phyloP scores from a whole-genome alignment of 768 basidiomycete species.

The Russula earlei region DNA sequence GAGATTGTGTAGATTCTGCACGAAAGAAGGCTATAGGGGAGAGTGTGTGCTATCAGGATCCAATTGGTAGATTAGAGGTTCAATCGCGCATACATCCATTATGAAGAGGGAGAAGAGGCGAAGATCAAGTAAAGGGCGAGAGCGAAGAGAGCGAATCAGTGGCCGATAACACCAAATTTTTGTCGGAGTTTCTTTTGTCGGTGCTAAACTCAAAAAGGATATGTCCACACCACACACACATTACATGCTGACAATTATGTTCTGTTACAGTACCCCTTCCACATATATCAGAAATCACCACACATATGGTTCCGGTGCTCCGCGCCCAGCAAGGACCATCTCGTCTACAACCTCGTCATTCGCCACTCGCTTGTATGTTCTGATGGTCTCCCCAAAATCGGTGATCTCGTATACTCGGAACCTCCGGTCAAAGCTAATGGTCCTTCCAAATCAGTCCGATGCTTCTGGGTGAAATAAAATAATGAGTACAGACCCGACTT shows the following conservation, averaged over 20 bases:
- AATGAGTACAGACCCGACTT: slow-evolving; percentile 47
- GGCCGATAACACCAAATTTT: slow-evolving; percentile 37
- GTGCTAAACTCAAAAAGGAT: background rate
- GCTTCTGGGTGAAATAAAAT: background rate
- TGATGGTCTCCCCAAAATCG: slow-evolving; percentile 86
- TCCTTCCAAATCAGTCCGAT: background rate
- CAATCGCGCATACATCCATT: slow-evolving; percentile 42
- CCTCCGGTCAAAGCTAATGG: slow-evolving; percentile 71
- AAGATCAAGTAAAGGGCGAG: slow-evolving; percentile 2
- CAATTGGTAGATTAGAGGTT: background rate
- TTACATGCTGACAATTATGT: background rate
- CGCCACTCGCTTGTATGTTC: slow-evolving; percentile 78
- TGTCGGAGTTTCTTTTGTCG: slow-evolving; percentile 44
- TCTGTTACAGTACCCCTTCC: background rate
- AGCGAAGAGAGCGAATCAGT: slow-evolving; percentile 19
- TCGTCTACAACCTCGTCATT: slow-evolving; percentile 57
- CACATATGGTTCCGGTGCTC: slow-evolving; percentile 23
- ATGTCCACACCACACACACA: background rate
- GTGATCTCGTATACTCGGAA: slow-evolving; percentile 85
- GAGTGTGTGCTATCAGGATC: background rate
- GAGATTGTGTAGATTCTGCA: slow-evolving; percentile 75
- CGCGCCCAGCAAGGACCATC: slow-evolving; percentile 48
- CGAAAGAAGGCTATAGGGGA: slow-evolving; percentile 50
- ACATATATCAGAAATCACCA: slow-evolving; percentile 2
- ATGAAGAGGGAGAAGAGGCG: slow-evolving; percentile 5